These are phyloP conservation scores for Eucalyptus grandis DNA, from an alignment of 345 rosid species.

Conservation along the genomic window DNA sequence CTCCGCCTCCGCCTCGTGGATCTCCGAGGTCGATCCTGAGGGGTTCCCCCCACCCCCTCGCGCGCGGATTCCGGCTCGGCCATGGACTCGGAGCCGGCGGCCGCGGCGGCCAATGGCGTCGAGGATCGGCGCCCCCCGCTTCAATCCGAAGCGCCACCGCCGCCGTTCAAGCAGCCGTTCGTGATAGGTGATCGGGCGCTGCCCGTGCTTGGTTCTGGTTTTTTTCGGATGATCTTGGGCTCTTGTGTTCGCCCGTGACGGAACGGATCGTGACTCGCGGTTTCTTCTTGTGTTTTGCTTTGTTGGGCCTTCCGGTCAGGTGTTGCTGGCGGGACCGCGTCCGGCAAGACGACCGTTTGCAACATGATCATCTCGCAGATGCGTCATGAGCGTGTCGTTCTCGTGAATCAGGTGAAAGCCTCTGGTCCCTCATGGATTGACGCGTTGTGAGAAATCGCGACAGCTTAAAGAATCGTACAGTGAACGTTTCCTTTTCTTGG, in stretches of 20 bases:
- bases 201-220: not conserved
- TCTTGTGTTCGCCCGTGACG: not conserved
- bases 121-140: slow-evolving; percentile 8
- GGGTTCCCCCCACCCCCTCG: too few species aligned
- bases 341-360: slow-evolving; percentile 93
- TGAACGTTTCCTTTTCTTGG: not conserved
- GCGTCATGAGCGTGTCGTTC: slow-evolving; percentile 70
- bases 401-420: slow-evolving; percentile 59
- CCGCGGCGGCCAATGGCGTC: slow-evolving; percentile 1
- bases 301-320: slow-evolving; percentile 18
- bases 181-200: slow-evolving; percentile 27
- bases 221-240: not conserved
- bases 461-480: not conserved
- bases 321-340: slow-evolving; percentile 91
- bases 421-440: not conserved
- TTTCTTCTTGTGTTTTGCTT: not conserved
- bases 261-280: not conserved
- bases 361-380: slow-evolving; percentile 91
- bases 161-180: slow-evolving; percentile 59
- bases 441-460: not conserved
- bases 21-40: not conserved
- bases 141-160: slow-evolving; percentile 2
- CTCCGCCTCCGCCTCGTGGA: not conserved
- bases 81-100: slow-evolving; percentile 15
- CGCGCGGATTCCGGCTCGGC: not conserved